Percentiles rank a stretch among this genome's conserved stretches.
Evolutionary conservation across 2,329 filamentous ascomycete species (phyloP).

Genomic region (Pyricularia grisea): DNA sequence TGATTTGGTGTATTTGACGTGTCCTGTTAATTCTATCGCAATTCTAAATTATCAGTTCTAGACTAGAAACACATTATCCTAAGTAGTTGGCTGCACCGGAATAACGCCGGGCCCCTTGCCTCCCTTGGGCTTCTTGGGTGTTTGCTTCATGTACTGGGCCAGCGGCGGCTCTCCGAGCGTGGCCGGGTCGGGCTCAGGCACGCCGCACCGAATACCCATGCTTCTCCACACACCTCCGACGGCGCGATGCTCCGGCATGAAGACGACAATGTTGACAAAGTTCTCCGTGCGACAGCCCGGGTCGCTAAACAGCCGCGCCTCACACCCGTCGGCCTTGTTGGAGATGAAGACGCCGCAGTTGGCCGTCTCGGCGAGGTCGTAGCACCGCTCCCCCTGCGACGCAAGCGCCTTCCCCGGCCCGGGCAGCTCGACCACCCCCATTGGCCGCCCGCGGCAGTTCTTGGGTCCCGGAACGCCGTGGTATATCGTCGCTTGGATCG

Average conservation of each 20-base stretch:
- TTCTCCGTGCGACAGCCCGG: slow-evolving; percentile 16
- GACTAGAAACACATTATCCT: neutral
- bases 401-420: slow-evolving; percentile 12
- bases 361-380: slow-evolving; percentile 21
- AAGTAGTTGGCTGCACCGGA: neutral
- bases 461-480: slow-evolving; percentile 24
- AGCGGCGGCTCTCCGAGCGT: slow-evolving; percentile 16
- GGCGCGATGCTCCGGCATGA: slow-evolving; percentile 21
- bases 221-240: slow-evolving; percentile 25
- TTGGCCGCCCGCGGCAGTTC: slow-evolving; percentile 20
- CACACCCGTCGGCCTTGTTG: slow-evolving; percentile 26
- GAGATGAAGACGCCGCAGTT: slow-evolving; percentile 25
- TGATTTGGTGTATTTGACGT: neutral
- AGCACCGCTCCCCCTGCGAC: slow-evolving; percentile 20
- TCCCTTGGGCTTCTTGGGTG: slow-evolving; percentile 7
- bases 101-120: neutral
- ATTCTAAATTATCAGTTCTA: neutral
- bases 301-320: slow-evolving; percentile 26
- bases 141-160: slow-evolving; percentile 9
- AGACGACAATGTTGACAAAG: slow-evolving; percentile 26
- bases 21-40: neutral
- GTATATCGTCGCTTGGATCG: slow-evolving; percentile 37
- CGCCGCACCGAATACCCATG: slow-evolving; percentile 23
- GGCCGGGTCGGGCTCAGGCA: slow-evolving; percentile 14
- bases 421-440: slow-evolving; percentile 18